Evolutionary conservation across 805 yeast species (phyloP).

Genomic region (Saturnispora sekii): DNA sequence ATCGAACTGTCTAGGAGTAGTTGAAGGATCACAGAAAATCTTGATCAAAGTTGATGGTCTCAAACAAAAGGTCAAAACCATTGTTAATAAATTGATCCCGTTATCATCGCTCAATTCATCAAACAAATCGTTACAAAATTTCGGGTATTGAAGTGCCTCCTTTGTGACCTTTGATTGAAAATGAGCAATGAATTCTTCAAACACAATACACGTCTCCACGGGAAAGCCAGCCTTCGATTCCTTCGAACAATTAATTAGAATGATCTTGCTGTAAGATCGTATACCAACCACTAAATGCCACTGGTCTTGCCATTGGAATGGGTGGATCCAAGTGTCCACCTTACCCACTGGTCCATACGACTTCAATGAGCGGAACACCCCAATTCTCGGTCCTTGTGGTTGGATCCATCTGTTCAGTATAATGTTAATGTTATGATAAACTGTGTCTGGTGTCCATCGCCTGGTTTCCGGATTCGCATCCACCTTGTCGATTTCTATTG

Average conservation of each 20-base stretch:
- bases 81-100: constrained; percentile 22
- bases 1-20: constrained; percentile 20
- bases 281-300: constrained; percentile 29
- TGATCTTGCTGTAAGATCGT: constrained; percentile 16
- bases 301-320: constrained; percentile 23
- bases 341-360: constrained; percentile 23
- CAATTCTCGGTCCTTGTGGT: neutral
- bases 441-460: constrained; percentile 2
- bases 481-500: constrained; percentile 7
- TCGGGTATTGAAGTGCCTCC: constrained; percentile 22
- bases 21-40: constrained; percentile 18
- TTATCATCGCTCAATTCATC: constrained; percentile 20
- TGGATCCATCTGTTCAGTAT: constrained; percentile 4
- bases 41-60: constrained; percentile 13
- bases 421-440: constrained; percentile 6
- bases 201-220: constrained; percentile 16
- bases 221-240: constrained; percentile 15
- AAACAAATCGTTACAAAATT: constrained; percentile 15
- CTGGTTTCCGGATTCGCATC: constrained; percentile 1
- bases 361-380: constrained; percentile 15
- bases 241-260: constrained; percentile 23
- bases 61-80: constrained; percentile 23
- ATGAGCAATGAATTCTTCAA: constrained; percentile 22
- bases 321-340: constrained; percentile 22
- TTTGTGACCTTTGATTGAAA: constrained; percentile 23